Evolutionary conservation across 2,329 filamentous ascomycete species (phyloP).

Genomic region (Fusarium sp.): DNA sequence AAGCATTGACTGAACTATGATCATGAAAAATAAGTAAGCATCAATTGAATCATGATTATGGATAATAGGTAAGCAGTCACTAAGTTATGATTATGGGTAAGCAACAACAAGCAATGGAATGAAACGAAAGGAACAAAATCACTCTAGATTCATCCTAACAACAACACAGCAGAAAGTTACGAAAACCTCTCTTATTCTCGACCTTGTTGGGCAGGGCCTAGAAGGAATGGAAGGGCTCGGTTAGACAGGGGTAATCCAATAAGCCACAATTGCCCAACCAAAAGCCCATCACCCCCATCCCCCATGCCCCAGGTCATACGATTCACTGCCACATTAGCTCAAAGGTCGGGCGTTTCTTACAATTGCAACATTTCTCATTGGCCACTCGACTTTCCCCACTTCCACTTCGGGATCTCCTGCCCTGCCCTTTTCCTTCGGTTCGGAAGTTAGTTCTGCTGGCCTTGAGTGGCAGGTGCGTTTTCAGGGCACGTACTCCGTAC

Average conservation of each 20-base stretch:
- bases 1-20: not conserved
- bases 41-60: not conserved
- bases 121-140: not conserved
- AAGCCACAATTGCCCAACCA: conserved; percentile 22
- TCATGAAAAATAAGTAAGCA: not conserved
- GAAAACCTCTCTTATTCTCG: conserved; percentile 12
- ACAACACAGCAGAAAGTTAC: not conserved
- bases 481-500: not conserved
- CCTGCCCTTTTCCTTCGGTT: conserved; percentile 26
- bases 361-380: conserved; percentile 38
- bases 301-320: conserved; percentile 42
- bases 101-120: not conserved
- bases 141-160: not conserved
- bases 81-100: not conserved
- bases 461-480: conserved; percentile 12
- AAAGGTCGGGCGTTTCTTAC: conserved; percentile 48
- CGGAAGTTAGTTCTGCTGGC: conserved; percentile 14
- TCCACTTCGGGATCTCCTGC: conserved; percentile 40
- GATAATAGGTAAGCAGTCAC: not conserved
- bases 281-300: not conserved
- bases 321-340: conserved; percentile 50
- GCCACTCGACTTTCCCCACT: conserved; percentile 4
- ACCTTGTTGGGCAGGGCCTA: conserved; percentile 15
- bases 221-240: conserved; percentile 5
- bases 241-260: conserved; percentile 7